Conservation (phyloP, 2,329 filamentous ascomycete species). For the Ophiostoma triangulosporum region DNA sequence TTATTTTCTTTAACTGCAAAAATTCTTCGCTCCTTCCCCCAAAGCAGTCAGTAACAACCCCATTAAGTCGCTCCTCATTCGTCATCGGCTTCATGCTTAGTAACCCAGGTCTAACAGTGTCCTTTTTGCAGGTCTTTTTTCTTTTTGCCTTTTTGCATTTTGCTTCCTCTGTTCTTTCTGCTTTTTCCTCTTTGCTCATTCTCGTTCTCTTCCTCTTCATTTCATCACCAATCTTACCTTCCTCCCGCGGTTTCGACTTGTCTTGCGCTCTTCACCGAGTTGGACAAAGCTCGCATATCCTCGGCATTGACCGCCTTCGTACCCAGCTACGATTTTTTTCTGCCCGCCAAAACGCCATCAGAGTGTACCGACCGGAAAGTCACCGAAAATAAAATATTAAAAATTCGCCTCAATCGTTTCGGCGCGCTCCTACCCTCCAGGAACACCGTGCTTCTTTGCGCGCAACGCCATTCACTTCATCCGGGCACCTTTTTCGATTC, state of each 20-base stretch:
- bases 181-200: too few relatives aligned
- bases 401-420: background rate
- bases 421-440: background rate
- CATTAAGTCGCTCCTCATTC: conserved; percentile 9
- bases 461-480: background rate
- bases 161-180: background rate
- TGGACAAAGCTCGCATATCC: conserved; percentile 9
- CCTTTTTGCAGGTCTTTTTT: background rate
- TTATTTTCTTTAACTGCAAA: background rate
- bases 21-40: background rate
- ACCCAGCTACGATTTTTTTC: conserved; percentile 9
- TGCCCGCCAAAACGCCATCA: conserved; percentile 12
- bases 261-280: conserved; percentile 1
- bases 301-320: conserved; percentile 14
- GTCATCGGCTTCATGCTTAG: conserved; percentile 10
- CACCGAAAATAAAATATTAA: background rate
- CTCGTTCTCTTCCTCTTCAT: background rate
- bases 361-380: conserved; percentile 5
- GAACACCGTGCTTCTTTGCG: background rate
- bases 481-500: background rate
- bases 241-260: conserved; percentile 1
- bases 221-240: background rate
- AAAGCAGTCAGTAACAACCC: conserved; percentile 1
- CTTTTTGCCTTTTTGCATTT: background rate
- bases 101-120: conserved; percentile 1